Base-by-base conservation (phyloP, 2,329 filamentous ascomycete species). In the Bretziella fagacearum region DNA sequence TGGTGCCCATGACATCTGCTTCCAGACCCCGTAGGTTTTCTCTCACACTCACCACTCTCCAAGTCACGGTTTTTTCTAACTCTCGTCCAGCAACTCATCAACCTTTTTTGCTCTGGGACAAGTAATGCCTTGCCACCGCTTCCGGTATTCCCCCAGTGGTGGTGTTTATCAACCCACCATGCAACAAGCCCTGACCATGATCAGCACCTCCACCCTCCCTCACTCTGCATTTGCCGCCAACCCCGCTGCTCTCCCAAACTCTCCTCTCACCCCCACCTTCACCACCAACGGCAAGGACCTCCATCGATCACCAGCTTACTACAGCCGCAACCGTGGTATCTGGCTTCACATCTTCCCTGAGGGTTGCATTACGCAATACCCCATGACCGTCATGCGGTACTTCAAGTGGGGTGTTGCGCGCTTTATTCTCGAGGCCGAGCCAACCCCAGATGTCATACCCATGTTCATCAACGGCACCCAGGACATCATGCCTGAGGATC, bases 331-430 rank as follows among this genome's bases (percentile, higher is more conserved):
- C 55, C 76, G 75, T 39, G 73, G 83, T 60, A 75, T 77, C 37
- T 98, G 91, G 91, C 68, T 98, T 3, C 91, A 98, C 62, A 81
- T 96, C 47, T 96, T 96, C 61, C 91, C 91, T 10, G 91, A 98
- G 63, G 91, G 86, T 41, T 85, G 83, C 61, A 85, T 94, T 39
- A 87, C 96, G 62, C 91, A 98, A 64, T 79, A 85, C 54, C 73
- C 81, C 1, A 67, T 77, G 35, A 77, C 78, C 55, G 76, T 79
- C 6, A 79, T 96, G 69, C 81, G 91, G 25, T 98, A 98, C 65
- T 96, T 96, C 74, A 95, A 94, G 66, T 98, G 91, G 91, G 91
- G 91, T 1, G 71, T 96, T 1, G 85, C 89, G 5, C 77, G 91
- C 2, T 70, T 96, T 49, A 91, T 98, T 49, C 74, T 98, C 40